These are phyloP conservation scores for Coemansia interrupta DNA, from an alignment of 192 early-diverging fungal species.

Conservation along the genomic window DNA sequence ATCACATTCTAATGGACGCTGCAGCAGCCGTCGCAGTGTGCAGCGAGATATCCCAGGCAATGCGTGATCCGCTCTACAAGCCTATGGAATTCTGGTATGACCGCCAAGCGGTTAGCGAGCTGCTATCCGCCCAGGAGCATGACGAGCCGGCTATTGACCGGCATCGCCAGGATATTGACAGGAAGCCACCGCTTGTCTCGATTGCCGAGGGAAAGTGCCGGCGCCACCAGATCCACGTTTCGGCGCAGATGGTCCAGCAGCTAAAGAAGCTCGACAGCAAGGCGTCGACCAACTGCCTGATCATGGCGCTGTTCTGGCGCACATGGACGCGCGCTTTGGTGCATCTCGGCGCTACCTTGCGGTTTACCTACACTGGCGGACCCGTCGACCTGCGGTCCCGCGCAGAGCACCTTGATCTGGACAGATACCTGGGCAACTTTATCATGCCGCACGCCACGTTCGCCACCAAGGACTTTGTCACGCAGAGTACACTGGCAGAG, in stretches of 20 bases:
- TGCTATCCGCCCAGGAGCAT: background rate
- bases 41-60: background rate
- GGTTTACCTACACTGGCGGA: slow-evolving; percentile 15
- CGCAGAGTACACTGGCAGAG: background rate
- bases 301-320: slow-evolving; percentile 37
- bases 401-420: background rate
- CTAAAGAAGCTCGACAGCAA: background rate
- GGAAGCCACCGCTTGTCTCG: background rate
- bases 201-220: background rate
- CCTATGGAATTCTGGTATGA: slow-evolving; percentile 1
- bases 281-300: slow-evolving; percentile 13
- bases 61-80: background rate
- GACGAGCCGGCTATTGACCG: too few relatives aligned
- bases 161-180: too few relatives aligned
- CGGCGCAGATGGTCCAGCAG: background rate
- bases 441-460: slow-evolving; percentile 12
- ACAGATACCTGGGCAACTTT: slow-evolving; percentile 21
- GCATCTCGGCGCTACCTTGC: slow-evolving; percentile 5
- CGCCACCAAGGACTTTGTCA: slow-evolving; percentile 10
- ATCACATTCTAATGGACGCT: slow-evolving; percentile 24
- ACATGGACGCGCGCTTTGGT: slow-evolving; percentile 16
- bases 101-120: background rate
- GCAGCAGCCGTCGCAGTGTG: slow-evolving; percentile 4
- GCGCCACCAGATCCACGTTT: background rate
- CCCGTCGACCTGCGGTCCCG: slow-evolving; percentile 22